These are phyloP conservation scores for Testicularia cyperi DNA, from an alignment of 1,284 basidiomycete species.

Conservation along the genomic window DNA sequence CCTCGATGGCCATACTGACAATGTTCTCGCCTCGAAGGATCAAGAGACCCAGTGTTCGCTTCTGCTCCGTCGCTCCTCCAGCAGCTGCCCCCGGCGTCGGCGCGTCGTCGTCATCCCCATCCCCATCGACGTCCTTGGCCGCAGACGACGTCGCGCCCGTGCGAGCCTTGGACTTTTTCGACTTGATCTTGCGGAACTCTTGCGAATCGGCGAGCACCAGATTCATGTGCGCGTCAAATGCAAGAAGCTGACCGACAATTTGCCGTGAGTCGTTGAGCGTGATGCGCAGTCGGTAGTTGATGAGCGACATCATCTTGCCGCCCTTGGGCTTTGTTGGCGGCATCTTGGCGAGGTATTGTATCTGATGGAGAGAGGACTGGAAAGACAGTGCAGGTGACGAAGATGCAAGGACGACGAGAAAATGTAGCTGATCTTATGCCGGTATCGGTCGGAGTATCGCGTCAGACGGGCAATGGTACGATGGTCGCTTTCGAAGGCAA, in stretches of 20 bases:
- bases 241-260: conserved; percentile 96
- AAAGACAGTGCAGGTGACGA: too few relatives aligned
- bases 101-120: conserved; percentile 50
- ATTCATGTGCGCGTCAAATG: conserved; percentile 99
- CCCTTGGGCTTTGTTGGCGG: conserved; percentile 55
- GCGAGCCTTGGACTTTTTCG: conserved; percentile 40
- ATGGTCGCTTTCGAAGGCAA: too few relatives aligned
- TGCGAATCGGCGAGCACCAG: conserved; percentile 82
- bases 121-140: conserved; percentile 37
- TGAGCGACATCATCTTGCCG: conserved; percentile 88
- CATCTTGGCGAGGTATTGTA: too few relatives aligned
- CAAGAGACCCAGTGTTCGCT: conserved; percentile 89
- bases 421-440: too few relatives aligned
- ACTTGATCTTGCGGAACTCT: conserved; percentile 56
- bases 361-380: too few relatives aligned
- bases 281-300: conserved; percentile 96
- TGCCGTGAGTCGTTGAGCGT: conserved; percentile 97
- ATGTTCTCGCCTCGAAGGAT: conserved; percentile 95
- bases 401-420: too few relatives aligned
- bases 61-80: conserved; percentile 79
- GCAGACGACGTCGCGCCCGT: conserved; percentile 25
- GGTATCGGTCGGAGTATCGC: too few relatives aligned
- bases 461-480: too few relatives aligned
- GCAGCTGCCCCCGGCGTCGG: conserved; percentile 18
- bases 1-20: conserved; percentile 91